Evolutionary conservation across 1,139 yeast genomes (phyloP).

Genomic region (Geotrichum histeridarum): DNA sequence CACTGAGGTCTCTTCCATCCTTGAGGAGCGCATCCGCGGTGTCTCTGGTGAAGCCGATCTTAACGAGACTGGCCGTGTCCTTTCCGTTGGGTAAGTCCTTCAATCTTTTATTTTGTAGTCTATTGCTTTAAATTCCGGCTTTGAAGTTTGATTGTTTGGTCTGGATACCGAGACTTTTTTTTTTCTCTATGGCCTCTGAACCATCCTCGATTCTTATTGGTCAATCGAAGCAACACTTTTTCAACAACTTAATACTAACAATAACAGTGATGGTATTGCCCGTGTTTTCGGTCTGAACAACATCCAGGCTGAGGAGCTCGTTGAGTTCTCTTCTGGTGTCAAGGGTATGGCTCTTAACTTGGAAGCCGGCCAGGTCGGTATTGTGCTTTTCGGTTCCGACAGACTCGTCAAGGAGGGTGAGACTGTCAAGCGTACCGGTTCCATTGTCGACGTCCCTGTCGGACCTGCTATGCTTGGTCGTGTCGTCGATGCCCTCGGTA

Average conservation of each 20-base stretch:
- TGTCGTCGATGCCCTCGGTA: slow-evolving; percentile 99
- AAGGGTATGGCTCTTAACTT: slow-evolving; percentile 99
- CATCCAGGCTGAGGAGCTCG: slow-evolving; percentile 99
- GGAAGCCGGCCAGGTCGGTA: slow-evolving; percentile 99
- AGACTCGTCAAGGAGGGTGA: slow-evolving; percentile 99
- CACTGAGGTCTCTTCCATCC: slow-evolving; percentile 97
- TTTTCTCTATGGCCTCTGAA: not conserved
- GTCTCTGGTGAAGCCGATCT: slow-evolving; percentile 95
- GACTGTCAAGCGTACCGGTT: slow-evolving; percentile 99
- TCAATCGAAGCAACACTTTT: slow-evolving; percentile 5
- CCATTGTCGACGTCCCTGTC: slow-evolving; percentile 98
- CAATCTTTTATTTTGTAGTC: not conserved
- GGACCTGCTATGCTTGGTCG: slow-evolving; percentile 98
- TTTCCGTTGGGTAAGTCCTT: slow-evolving; percentile 81
- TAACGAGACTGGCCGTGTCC: slow-evolving; percentile 98
- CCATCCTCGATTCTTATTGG: slow-evolving; percentile 14
- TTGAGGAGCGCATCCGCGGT: slow-evolving; percentile 99
- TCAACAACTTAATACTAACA: too few relatives aligned
- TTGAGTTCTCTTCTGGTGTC: slow-evolving; percentile 98
- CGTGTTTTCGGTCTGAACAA: slow-evolving; percentile 99
- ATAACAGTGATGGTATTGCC: slow-evolving; percentile 95
- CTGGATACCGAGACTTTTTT: not conserved
- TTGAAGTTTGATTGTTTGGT: not conserved
- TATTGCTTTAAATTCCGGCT: slow-evolving; percentile 1
- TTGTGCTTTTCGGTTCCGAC: slow-evolving; percentile 99